Base-by-base conservation (phyloP, 73 alveolate genomes). In the Breviolum minutum region DNA sequence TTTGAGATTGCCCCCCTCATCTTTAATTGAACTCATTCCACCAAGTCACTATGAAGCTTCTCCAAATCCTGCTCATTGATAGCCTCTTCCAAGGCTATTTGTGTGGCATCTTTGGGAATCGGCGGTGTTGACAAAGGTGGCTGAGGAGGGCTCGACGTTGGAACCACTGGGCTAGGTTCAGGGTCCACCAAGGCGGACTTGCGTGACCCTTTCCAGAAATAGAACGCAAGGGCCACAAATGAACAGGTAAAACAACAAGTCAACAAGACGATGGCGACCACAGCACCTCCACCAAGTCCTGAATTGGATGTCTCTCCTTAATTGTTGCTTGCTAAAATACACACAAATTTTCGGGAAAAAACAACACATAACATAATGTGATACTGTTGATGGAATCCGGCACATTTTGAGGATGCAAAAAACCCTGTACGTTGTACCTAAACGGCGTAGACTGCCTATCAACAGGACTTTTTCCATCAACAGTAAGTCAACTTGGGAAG, bases 201-300 rank as follows among this genome's bases (percentile, higher is more conserved):
- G 69, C 88, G 88, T 8, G 29, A 13, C 29, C 11, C 69, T 80
- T 32, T 16, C 32, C 22, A 48, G 88, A 40, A 80, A 27, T 40
- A 80, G 88, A 13, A 80, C 16, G 32, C 88, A 17, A 80, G 17
- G 68, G 68, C 88, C 63, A 29, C 12, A 60, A 10, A 29, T 12
- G 62, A n/a, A 11, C 69, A 80, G 66, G 54, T 48, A 29, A 63
- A 80, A 66, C 88, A 80, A 48, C 88, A 80, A 80, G 68, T 80
- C 88, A 80, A 32, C 88, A 80, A 80, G 32, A 80, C 32, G 22
- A 80, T 80, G 24, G 54, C 32, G 40, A 80, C 88, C 32, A 80
- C 29, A 27, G 19, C 54, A 13, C 88, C 88, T 40, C 32, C 86
- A 11, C 62, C 26, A 2, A 29, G 86, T n/a, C 86, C 63, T 77